Evolutionary conservation across 805 yeast species (phyloP).

Genomic region (Cyberlindnera americana): DNA sequence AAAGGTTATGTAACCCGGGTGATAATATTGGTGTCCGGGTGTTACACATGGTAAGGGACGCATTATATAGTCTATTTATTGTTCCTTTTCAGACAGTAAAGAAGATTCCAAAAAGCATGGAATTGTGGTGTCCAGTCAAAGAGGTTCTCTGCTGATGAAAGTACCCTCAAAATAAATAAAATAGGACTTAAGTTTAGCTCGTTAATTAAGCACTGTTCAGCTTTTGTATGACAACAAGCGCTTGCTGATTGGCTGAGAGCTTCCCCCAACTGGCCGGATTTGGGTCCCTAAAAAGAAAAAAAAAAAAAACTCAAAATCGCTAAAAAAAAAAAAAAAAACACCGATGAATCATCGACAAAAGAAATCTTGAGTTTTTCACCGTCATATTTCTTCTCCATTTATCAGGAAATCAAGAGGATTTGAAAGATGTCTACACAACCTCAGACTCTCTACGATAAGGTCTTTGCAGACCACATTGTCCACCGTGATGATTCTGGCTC

Average conservation of each 20-base stretch:
- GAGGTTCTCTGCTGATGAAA: too few species aligned
- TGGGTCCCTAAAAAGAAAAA: neutral
- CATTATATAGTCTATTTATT: too few species aligned
- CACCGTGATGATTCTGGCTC: slow-evolving; percentile 88
- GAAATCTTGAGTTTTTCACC: neutral
- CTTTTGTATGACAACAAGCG: too few species aligned
- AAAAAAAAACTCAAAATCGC: slow-evolving; percentile 1
- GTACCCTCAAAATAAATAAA: too few species aligned
- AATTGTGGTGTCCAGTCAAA: too few species aligned
- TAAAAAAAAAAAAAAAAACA: neutral
- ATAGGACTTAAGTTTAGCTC: too few species aligned
- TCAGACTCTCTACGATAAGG: slow-evolving; percentile 89
- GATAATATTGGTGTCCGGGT: too few species aligned
- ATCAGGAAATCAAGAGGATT: neutral
- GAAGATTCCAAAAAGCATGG: too few species aligned
- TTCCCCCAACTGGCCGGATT: neutral
- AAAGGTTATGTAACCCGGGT: too few species aligned
- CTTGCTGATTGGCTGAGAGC: slow-evolving; percentile 17
- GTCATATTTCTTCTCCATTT: neutral
- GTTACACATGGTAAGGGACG: too few species aligned
- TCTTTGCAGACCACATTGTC: slow-evolving; percentile 91
- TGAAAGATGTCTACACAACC: slow-evolving; percentile 2
- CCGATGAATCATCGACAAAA: slow-evolving; percentile 4
- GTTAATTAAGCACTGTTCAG: too few species aligned
- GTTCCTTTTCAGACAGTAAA: too few species aligned